These are phyloP conservation scores for Cystobasidium tubakii DNA, from an alignment of 768 basidiomycete genomes.

Conservation along the genomic window DNA sequence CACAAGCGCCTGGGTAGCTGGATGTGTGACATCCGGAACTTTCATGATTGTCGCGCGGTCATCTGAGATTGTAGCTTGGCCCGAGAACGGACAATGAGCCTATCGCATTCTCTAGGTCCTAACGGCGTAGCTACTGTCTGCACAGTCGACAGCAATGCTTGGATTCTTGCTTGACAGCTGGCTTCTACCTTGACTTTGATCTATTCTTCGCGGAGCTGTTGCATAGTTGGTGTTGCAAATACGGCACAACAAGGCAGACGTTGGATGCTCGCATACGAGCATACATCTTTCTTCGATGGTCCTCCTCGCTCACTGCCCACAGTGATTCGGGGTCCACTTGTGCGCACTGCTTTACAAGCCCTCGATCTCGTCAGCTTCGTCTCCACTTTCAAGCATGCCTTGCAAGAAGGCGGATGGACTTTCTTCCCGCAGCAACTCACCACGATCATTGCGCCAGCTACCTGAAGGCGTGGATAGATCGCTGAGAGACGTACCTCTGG, in stretches of 20 bases:
- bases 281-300: not conserved
- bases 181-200: conserved; percentile 30
- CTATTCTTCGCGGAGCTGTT: conserved; percentile 36
- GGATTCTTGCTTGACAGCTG: conserved; percentile 35
- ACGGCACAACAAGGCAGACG: not conserved
- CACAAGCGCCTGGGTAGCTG: conserved; percentile 92
- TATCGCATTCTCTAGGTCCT: conserved; percentile 97
- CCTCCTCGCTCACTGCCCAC: too few species aligned
- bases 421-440: not conserved
- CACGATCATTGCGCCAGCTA: conserved; percentile 1
- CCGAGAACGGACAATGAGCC: conserved; percentile 89
- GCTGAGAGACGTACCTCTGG: not conserved
- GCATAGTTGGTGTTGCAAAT: not conserved
- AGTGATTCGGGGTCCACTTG: conserved; percentile 1
- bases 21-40: conserved; percentile 93
- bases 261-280: too few species aligned
- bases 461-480: not conserved
- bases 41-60: conserved; percentile 99
- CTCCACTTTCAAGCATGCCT: not conserved
- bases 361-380: conserved; percentile 2
- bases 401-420: not conserved
- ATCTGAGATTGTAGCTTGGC: conserved; percentile 97
- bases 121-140: conserved; percentile 87
- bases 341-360: not conserved
- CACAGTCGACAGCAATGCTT: conserved; percentile 59